phyloP scores from a whole-genome alignment of 768 basidiomycete species.

The Cystofilobasidium bisporidii region DNA sequence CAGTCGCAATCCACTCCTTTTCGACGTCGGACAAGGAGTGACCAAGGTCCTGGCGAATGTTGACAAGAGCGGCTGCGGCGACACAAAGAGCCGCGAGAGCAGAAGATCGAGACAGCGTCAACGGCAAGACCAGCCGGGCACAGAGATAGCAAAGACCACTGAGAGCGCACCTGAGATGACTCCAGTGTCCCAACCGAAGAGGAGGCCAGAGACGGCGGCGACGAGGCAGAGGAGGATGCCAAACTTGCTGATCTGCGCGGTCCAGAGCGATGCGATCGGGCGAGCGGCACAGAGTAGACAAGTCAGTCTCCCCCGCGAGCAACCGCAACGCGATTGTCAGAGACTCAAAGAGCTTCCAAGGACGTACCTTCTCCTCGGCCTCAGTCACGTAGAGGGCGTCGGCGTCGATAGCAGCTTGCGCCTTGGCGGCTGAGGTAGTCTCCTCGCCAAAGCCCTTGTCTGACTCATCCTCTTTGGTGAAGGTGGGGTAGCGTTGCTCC shows the following conservation, averaged over 20 bases:
- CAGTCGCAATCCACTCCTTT: background rate
- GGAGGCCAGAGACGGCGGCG: background rate
- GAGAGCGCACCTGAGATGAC: background rate
- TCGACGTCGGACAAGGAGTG: background rate
- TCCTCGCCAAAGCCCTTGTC: too few species aligned
- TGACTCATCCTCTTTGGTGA: background rate
- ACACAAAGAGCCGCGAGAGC: background rate
- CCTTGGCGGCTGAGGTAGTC: background rate
- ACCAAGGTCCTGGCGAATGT: background rate
- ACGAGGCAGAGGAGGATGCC: constrained; percentile 2
- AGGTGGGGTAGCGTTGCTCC: background rate
- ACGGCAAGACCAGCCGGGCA: too few species aligned
- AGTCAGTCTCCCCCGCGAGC: too few species aligned
- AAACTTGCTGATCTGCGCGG: background rate
- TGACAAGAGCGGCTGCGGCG: background rate
- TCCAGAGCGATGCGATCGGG: too few species aligned
- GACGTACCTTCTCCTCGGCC: background rate
- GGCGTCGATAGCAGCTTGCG: background rate
- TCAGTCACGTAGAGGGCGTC: background rate
- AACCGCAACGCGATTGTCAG: too few species aligned
- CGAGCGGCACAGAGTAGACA: too few species aligned
- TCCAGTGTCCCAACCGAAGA: background rate
- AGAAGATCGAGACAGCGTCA: background rate
- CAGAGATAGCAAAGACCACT: too few species aligned
- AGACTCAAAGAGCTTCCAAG: too few species aligned